Evolutionary conservation across 1,284 basidiomycete genomes (phyloP).

Genomic region (Exobasidium rhododendri): DNA sequence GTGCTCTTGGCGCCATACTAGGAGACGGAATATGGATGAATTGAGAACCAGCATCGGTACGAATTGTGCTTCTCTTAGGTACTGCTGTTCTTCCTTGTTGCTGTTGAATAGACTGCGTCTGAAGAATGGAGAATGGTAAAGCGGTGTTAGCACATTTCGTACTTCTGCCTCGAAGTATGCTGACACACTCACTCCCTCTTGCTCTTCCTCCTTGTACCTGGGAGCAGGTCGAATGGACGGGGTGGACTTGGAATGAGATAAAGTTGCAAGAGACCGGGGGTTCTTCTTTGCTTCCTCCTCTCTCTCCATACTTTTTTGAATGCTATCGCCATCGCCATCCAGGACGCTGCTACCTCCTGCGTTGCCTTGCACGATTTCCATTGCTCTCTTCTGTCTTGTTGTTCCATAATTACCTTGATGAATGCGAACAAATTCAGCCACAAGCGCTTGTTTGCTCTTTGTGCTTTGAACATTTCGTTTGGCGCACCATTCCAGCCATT

Average conservation of each 20-base stretch:
- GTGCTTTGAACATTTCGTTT: neutral
- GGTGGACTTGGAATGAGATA: too few relatives aligned
- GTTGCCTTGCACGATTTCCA: constrained; percentile 13
- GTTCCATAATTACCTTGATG: constrained; percentile 10
- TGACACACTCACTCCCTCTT: too few relatives aligned
- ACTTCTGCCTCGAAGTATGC: too few relatives aligned
- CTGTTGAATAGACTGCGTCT: too few relatives aligned
- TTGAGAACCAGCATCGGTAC: neutral
- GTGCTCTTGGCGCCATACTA: neutral
- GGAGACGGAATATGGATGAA: neutral
- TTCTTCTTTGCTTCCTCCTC: too few relatives aligned
- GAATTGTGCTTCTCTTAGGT: neutral
- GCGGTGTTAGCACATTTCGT: too few relatives aligned
- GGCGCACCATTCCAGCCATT: constrained; percentile 17
- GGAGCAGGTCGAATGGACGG: too few relatives aligned
- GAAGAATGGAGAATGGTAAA: too few relatives aligned
- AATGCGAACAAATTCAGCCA: constrained; percentile 14
- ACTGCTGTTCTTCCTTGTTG: neutral
- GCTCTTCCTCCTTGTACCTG: too few relatives aligned
- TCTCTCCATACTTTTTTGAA: too few relatives aligned
- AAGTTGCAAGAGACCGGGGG: too few relatives aligned
- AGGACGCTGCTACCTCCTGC: neutral
- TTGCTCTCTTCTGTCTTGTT: constrained; percentile 4
- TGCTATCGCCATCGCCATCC: neutral
- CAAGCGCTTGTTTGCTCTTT: constrained; percentile 16